phyloP scores from a whole-genome alignment of 2,329 filamentous ascomycete species.

The Fusarium globosum region DNA sequence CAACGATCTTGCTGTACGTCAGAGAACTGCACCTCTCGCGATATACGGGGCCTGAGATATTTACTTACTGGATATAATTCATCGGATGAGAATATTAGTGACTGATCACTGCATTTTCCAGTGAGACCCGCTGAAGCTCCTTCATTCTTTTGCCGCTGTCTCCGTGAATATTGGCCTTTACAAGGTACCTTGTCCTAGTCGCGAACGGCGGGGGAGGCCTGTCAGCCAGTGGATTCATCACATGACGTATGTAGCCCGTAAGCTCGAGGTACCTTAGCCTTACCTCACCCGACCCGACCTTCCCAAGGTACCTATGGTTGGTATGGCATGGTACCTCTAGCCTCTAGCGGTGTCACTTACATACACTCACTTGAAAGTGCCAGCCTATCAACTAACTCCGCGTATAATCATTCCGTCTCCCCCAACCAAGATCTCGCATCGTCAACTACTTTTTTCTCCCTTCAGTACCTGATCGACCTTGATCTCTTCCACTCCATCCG shows the following conservation, averaged over 20 bases:
- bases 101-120: neutral
- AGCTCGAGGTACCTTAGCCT: neutral
- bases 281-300: neutral
- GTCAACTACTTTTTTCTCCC: conserved; percentile 13
- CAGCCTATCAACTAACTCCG: conserved; percentile 40
- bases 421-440: conserved; percentile 25
- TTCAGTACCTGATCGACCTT: conserved; percentile 9
- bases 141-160: neutral
- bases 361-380: conserved; percentile 23
- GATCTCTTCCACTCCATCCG: conserved; percentile 9
- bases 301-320: neutral
- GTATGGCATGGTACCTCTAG: neutral
- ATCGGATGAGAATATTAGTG: neutral
- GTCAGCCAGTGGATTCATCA: conserved; percentile 38
- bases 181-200: neutral
- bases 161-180: neutral
- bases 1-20: neutral
- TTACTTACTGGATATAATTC: neutral
- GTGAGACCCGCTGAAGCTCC: conserved; percentile 10
- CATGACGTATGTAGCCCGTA: conserved; percentile 38
- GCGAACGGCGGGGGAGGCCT: conserved; percentile 19
- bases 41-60: neutral
- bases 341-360: conserved; percentile 39
- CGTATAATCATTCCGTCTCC: conserved; percentile 34
- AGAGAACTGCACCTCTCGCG: neutral